Conservation (phyloP, 345 rosid species). For the Camelina laxa region DNA sequence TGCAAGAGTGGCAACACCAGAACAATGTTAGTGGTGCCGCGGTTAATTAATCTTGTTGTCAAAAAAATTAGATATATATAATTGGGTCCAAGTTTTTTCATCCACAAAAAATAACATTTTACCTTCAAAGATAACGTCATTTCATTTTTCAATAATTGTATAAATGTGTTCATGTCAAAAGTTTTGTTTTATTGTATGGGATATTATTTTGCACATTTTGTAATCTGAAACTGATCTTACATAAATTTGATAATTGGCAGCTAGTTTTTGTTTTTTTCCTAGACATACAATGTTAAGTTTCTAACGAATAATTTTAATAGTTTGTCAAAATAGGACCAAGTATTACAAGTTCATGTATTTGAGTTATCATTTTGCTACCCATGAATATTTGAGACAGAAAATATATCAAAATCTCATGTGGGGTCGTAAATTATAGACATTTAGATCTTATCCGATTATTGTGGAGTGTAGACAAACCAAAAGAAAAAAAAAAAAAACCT, state of each 20-base stretch:
- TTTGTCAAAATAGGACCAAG: neutral
- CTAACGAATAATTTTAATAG: neutral
- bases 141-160: neutral
- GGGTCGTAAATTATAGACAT: conserved; percentile 38
- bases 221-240: neutral
- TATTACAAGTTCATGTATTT: conserved; percentile 29
- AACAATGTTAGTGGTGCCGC: neutral
- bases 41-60: neutral
- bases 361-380: conserved; percentile 29
- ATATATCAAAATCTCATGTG: conserved; percentile 37
- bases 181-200: neutral
- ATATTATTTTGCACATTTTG: neutral
- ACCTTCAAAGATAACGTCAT: neutral
- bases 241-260: neutral
- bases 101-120: neutral
- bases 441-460: conserved; percentile 33
- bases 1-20: neutral
- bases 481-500: no score
- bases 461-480: conserved; percentile 4
- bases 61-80: neutral
- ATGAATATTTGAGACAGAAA: conserved; percentile 35
- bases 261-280: neutral
- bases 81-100: neutral
- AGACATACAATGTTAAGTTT: conserved; percentile 1
- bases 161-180: neutral